phyloP scores from a whole-genome alignment of 1,139 yeast species.

The Yamadazyma sp. region DNA sequence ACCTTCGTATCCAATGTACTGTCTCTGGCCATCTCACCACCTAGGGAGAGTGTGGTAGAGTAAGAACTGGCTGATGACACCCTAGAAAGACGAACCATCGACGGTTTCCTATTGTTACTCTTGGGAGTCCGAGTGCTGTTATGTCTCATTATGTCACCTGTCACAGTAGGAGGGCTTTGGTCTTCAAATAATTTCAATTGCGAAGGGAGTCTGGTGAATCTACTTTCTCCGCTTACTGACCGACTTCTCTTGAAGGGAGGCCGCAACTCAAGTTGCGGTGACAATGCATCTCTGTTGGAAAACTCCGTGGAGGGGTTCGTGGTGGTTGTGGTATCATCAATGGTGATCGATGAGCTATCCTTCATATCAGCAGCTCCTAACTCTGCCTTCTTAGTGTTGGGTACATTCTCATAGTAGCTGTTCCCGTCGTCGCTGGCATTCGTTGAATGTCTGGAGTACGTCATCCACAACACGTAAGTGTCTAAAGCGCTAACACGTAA shows the following conservation, averaged over 20 bases:
- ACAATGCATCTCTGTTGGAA: too few species aligned
- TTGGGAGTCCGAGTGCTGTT: conserved; percentile 34
- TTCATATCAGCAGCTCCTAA: too few species aligned
- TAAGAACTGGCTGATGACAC: conserved; percentile 6
- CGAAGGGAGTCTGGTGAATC: conserved; percentile 45
- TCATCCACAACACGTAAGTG: conserved; percentile 77
- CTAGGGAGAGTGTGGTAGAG: conserved; percentile 1
- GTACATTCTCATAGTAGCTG: not conserved
- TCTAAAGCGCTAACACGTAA: conserved; percentile 65
- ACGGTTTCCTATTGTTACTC: not conserved
- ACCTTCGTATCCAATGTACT: conserved; percentile 4
- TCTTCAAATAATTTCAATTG: conserved; percentile 52
- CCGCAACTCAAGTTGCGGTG: too few species aligned
- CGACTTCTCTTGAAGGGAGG: conserved; percentile 4
- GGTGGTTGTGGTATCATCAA: not conserved
- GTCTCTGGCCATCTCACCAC: not conserved
- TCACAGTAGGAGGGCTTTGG: conserved; percentile 13
- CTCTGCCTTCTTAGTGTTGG: not conserved
- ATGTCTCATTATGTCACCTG: conserved; percentile 32
- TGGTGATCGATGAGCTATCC: not conserved
- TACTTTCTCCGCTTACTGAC: conserved; percentile 9
- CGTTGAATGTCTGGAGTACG: conserved; percentile 61
- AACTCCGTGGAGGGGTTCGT: not conserved
- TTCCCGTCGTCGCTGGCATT: not conserved
- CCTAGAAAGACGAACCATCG: conserved; percentile 1